Evolutionary conservation across 805 yeast species (phyloP), one percentile per base, ranked within the genome.

Genomic region (Debaryomyces maramus): DNA sequence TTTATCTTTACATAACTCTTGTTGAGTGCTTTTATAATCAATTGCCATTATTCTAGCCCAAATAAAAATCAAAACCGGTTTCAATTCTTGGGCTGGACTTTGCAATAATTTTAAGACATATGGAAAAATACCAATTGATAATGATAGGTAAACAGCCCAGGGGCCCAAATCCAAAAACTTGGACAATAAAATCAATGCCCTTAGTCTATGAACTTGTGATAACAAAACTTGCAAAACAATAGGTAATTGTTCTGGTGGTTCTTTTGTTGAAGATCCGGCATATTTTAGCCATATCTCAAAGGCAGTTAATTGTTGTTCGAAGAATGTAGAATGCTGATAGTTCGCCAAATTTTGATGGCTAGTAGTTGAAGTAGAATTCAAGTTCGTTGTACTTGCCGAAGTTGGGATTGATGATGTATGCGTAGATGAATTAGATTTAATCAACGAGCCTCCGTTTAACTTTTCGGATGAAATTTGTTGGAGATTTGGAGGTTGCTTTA

Each of bases 11-110:
- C 93, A 78, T 21, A 93, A 73, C 55, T 93, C 99, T 46, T 84
- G 89, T 60, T 93, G 99, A 3, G 96, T 88, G 53, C 85, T 84
- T 48, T 80, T 77, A 58, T 85, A 84, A 61, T 91, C 98, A 17
- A 93, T 95, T 3, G 97, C 90, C 93, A 93, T 88, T 16, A 93
- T 88, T 49, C 98, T 74, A 0, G 98, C 96, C 99, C 99, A 93
- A 39, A 93, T 93, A 54, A 91, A 93, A 1, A 93, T 93, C 41
- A 93, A 65, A 3, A 91, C 96, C 0, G 98, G 98, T 53, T 89
- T 89, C 43, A 93, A 70, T 55, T 93, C 98, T 19, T 88, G 95
- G 0, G 98, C 97, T 0, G 98, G 98, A 44, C 95, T 83, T 58
- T 91, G 98, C 23, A 93, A 66, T 16, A 93, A 72, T 52, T 90